Base-by-base conservation (phyloP, 2,329 filamentous ascomycete genomes). In the Elsinoe batatas region DNA sequence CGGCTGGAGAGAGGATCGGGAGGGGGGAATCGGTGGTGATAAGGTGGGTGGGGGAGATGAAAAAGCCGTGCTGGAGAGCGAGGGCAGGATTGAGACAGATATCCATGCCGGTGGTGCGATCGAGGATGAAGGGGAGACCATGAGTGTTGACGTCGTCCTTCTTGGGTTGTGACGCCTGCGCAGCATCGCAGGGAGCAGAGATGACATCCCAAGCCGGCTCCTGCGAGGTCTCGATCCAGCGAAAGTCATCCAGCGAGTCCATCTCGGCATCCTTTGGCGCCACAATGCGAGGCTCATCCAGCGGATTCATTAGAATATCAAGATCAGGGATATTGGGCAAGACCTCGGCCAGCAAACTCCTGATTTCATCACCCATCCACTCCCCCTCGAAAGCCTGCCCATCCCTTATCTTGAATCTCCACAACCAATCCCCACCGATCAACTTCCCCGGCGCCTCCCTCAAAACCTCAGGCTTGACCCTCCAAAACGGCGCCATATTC, bases 251-350 rank as follows among this genome's bases (percentile, higher is more conserved):
- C 22, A 49, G n/a, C 7, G n/a, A 22, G 17, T 15, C 17, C 37
- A 49, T n/a, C 18, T 42, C 51, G 2, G 32, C 20, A 18, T 47
- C 32, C 6, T 30, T 22, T 7, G 53, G 20, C 63, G 68, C 1
- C 63, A 78, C 8, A 2, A 76, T 69, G 3, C 69, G 64, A 1
- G 76, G 74, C 58, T 79, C 75, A 51, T 79, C 76, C 3, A 78
- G 64, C 37, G 72, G 69, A 44, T 78, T 79, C 12, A 77, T 64
- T 0, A 77, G 65, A 20, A 79, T 71, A 7, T 64, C 65, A 10
- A 75, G 55, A 22, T 76, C 64, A 0, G 73, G 71, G 3, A 75
- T 46, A 2, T 58, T 33, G 2, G 42, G 6, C 13, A 38, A 33
- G 11, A 60, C 32, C 12, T 57, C 40, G 6, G 22, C 11, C 5